Evolutionary conservation across 2,329 filamentous ascomycete genomes (phyloP), one percentile per base, ranked within the genome.

Genomic region (Metarhizium album): DNA sequence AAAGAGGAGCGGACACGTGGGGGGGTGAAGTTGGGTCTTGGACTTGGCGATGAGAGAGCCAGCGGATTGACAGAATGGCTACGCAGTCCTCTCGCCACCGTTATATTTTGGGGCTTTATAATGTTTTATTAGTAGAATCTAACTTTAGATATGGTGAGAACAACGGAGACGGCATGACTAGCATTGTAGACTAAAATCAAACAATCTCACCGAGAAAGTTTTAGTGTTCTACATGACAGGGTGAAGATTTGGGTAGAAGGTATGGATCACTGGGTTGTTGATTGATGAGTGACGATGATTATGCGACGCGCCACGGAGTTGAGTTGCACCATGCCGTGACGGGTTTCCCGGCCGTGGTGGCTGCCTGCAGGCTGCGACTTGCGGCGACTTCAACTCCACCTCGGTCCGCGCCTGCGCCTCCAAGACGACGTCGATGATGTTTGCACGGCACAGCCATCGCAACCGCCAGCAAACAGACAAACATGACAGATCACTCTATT

Each of bases 121-220:
- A 38, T 45, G 42, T 46, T 53, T 51, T 51, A 23, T 49, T 38
- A 42, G 46, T 46, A 51, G 46, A 23, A 53, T 53, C 8, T 49
- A 51, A 46, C 42, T 29, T 23, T 42, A 35, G 46, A 13, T 49
- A 45, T 47, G 38, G 23, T 13, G 38, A n/a, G 46, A 22, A 27
- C 42, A 45, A 22, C 23, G 45, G 48, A 37, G n/a, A 7, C 18
- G 22, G 31, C 22, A 52, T 43, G n/a, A 16, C 16, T 37, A 16
- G 29, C 24, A 13, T 24, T 29, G 16, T 45, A 45, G 38, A 42
- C 45, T 29, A 47, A 50, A 46, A 42, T 42, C 3, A 16, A 46
- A 31, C 13, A 24, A 13, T 16, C 24, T 43, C 14, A 9, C 37
- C 8, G 8, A 20, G 18, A 6, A 40, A 5, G 4, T 35, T 35